Conservation (phyloP, 2,329 filamentous ascomycete genomes). For the Aureobasidium sp. region DNA sequence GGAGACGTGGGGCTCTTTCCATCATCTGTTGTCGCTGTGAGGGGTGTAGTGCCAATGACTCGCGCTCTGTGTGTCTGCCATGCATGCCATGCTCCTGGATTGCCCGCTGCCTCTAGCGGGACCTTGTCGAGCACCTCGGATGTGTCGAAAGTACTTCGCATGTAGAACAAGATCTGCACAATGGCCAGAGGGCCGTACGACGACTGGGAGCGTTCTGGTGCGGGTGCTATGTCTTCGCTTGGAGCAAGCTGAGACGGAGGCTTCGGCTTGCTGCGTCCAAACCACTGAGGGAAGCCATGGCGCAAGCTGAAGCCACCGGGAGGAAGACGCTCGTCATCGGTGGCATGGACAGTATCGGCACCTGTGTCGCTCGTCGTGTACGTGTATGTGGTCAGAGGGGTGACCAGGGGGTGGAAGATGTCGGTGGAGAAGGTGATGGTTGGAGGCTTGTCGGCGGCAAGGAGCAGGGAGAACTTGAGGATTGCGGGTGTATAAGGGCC, state of each 20-base stretch:
- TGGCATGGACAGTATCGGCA: slow-evolving; percentile 70
- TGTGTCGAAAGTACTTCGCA: slow-evolving; percentile 73
- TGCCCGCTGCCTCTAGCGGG: slow-evolving; percentile 73
- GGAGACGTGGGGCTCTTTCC: slow-evolving; percentile 10
- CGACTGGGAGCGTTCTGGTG: background rate
- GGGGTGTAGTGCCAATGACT: slow-evolving; percentile 17
- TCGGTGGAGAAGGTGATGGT: slow-evolving; percentile 84
- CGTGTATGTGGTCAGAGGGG: slow-evolving; percentile 88
- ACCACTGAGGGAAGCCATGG: slow-evolving; percentile 89
- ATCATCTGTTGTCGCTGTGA: slow-evolving; percentile 13
- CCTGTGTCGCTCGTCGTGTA: slow-evolving; percentile 73
- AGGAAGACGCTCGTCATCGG: slow-evolving; percentile 72
- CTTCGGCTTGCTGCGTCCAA: slow-evolving; percentile 38
- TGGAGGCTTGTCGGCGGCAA: slow-evolving; percentile 71
- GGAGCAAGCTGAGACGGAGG: background rate
- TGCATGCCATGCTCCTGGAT: slow-evolving; percentile 87
- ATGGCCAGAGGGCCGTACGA: slow-evolving; percentile 18
- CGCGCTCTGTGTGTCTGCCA: slow-evolving; percentile 65
- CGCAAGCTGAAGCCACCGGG: slow-evolving; percentile 85
- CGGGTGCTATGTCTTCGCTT: background rate
- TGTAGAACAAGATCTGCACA: slow-evolving; percentile 63
- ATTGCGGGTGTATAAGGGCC: slow-evolving; percentile 84
- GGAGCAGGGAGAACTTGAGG: slow-evolving; percentile 82
- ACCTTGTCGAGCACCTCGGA: slow-evolving; percentile 68
- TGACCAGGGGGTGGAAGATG: slow-evolving; percentile 89